Conservation (phyloP, 345 rosid species). For the Pistacia integerrima region DNA sequence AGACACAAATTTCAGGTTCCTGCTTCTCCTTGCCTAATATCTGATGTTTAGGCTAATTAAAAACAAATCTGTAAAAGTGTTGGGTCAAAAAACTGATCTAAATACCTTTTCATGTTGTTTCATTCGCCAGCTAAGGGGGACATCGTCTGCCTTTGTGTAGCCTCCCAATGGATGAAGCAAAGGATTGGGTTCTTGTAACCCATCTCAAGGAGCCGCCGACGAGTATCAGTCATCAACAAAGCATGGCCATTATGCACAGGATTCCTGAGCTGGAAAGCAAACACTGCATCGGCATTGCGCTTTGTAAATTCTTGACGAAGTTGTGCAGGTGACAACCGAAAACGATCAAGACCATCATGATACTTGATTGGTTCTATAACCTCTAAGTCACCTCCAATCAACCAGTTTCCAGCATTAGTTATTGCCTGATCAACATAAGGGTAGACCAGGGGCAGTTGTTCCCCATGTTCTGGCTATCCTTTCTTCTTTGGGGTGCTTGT, state of each 20-base stretch:
- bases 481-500: constrained; percentile 97
- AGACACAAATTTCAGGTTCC: background rate
- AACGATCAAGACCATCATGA: constrained; percentile 86
- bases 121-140: constrained; percentile 98
- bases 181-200: constrained; percentile 94
- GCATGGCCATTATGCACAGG: constrained; percentile 99
- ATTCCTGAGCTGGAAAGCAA: constrained; percentile 98
- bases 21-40: background rate
- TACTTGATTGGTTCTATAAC: constrained; percentile 88
- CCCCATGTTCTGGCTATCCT: constrained; percentile 98
- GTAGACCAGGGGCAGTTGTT: constrained; percentile 88
- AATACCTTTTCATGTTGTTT: constrained; percentile 92
- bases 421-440: constrained; percentile 87
- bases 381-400: constrained; percentile 93
- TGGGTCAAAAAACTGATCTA: background rate
- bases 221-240: constrained; percentile 93
- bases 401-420: constrained; percentile 81
- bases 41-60: background rate
- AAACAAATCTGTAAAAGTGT: background rate
- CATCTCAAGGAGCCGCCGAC: constrained; percentile 88
- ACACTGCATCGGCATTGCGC: constrained; percentile 95
- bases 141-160: constrained; percentile 96
- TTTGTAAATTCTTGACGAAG: constrained; percentile 74
- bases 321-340: constrained; percentile 82
- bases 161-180: constrained; percentile 98